Evolutionary conservation across 805 yeast species (phyloP).

Genomic region (Spathaspora hagerdaliae): DNA sequence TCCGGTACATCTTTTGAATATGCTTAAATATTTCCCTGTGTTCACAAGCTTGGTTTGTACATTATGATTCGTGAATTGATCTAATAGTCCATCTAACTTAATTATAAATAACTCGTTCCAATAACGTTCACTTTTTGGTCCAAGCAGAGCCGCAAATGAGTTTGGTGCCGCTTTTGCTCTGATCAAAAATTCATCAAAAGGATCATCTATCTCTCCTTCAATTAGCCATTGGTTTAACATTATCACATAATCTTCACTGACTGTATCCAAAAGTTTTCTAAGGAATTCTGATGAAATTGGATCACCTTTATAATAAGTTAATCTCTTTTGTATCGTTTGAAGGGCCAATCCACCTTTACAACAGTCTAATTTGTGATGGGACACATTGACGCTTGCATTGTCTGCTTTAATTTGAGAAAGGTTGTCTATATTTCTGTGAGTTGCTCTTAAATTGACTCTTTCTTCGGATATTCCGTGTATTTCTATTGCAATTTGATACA

Average conservation of each 20-base stretch:
- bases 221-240: conserved; percentile 81
- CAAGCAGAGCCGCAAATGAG: conserved; percentile 20
- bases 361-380: conserved; percentile 35
- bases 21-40: conserved; percentile 83
- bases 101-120: conserved; percentile 77
- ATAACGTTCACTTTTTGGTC: conserved; percentile 50
- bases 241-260: conserved; percentile 58
- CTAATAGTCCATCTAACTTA: conserved; percentile 69
- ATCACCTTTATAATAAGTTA: conserved; percentile 65
- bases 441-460: conserved; percentile 11
- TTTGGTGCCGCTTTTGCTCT: conserved; percentile 35
- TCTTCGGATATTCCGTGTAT: conserved; percentile 48
- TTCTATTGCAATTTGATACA: conserved; percentile 52
- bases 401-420: not conserved
- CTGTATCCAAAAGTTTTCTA: conserved; percentile 46
- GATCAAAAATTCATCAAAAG: conserved; percentile 80
- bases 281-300: conserved; percentile 50
- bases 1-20: conserved; percentile 58
- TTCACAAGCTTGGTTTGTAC: conserved; percentile 62
- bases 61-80: conserved; percentile 51
- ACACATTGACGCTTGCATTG: conserved; percentile 11
- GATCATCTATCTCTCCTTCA: conserved; percentile 71
- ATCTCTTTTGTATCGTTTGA: conserved; percentile 53
- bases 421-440: not conserved
- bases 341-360: conserved; percentile 81